Percentiles rank a stretch among this genome's conserved stretches.
Conservation (phyloP, 139 green algal species). For the Asterochloris sp. region DNA sequence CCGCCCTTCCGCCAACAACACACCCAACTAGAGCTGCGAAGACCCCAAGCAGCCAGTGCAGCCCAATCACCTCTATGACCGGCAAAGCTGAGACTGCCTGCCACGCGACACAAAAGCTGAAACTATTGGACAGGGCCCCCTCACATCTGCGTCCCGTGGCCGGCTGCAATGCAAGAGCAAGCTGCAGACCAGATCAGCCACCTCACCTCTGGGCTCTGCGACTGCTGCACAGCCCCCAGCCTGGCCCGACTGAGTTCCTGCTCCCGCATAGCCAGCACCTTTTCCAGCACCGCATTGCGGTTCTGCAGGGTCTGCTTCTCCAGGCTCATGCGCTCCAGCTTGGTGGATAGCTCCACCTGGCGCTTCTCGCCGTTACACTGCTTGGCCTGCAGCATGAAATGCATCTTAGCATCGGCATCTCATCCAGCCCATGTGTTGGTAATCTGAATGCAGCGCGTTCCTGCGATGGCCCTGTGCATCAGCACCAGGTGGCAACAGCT, state of each 20-base stretch:
- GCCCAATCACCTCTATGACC: background rate
- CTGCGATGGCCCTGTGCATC: no score
- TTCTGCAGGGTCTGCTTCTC: constrained; percentile 45
- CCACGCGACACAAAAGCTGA: background rate
- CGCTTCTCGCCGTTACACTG: constrained; percentile 33
- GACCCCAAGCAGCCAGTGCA: no score
- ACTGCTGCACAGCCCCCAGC: background rate
- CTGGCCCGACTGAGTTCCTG: constrained; percentile 1
- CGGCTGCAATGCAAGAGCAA: background rate
- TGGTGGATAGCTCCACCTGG: constrained; percentile 42
- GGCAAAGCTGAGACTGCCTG: background rate
- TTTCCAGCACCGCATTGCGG: constrained; percentile 51
- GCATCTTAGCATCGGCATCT: background rate
- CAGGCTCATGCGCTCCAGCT: constrained; percentile 40
- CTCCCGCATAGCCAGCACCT: constrained; percentile 42
- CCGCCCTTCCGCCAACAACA: no score
- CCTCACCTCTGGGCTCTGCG: background rate
- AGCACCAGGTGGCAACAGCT: no score
- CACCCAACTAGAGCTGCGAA: no score
- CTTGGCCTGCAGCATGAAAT: constrained; percentile 2
- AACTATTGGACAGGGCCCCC: background rate
- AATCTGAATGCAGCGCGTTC: no score
- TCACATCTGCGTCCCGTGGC: no score
- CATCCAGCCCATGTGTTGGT: background rate
- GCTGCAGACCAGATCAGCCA: background rate